These are phyloP conservation scores for Wickerhamomyces silvicola DNA, from an alignment of 805 yeast genomes.

Conservation along the genomic window DNA sequence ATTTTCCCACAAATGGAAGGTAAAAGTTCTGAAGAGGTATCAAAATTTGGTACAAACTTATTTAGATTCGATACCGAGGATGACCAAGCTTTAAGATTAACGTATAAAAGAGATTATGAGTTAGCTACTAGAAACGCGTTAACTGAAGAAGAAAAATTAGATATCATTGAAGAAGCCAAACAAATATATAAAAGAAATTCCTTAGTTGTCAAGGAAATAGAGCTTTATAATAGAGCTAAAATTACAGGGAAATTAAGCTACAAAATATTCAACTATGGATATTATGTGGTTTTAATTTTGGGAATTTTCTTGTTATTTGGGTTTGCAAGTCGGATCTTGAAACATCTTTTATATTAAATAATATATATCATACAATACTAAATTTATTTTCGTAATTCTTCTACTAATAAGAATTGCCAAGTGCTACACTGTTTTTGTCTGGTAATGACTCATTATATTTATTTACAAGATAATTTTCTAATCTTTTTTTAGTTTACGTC, in stretches of 20 bases:
- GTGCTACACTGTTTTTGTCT: too few species aligned
- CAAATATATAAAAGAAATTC: slow-evolving; percentile 60
- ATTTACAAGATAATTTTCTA: slow-evolving; percentile 7
- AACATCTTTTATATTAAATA: slow-evolving; percentile 5
- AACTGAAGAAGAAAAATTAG: slow-evolving; percentile 63
- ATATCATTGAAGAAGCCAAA: slow-evolving; percentile 61
- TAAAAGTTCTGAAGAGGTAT: slow-evolving; percentile 55
- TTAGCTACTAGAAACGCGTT: slow-evolving; percentile 65
- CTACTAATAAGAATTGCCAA: too few species aligned
- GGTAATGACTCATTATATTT: background rate
- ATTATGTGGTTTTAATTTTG: slow-evolving; percentile 34
- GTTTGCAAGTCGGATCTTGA: slow-evolving; percentile 28
- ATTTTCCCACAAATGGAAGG: slow-evolving; percentile 72
- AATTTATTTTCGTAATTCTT: too few species aligned
- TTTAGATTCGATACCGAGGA: slow-evolving; percentile 66
- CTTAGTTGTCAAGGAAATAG: slow-evolving; percentile 59
- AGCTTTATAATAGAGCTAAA: slow-evolving; percentile 52
- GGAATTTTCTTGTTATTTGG: slow-evolving; percentile 27
- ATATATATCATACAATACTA: too few species aligned
- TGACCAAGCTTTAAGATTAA: slow-evolving; percentile 55
- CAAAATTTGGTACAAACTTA: slow-evolving; percentile 59
- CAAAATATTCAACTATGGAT: slow-evolving; percentile 45
- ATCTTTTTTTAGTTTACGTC: slow-evolving; percentile 43
- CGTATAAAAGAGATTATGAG: slow-evolving; percentile 73
- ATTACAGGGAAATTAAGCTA: slow-evolving; percentile 50